phyloP scores from a whole-genome alignment of 805 yeast species.

The Millerozyma acaciae region DNA sequence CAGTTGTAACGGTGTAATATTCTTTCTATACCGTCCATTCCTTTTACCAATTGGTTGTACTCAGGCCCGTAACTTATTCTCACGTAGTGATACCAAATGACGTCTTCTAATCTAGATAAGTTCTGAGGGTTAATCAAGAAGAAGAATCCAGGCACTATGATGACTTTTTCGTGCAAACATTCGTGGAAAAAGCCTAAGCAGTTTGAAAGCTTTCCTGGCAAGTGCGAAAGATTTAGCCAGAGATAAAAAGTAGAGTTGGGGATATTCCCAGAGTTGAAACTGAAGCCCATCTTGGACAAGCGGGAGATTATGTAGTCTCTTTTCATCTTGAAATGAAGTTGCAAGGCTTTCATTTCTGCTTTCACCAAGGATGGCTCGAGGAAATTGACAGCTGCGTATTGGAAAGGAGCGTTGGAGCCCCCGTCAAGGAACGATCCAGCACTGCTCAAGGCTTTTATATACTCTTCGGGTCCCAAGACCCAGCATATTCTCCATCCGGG shows the following conservation, averaged over 20 bases:
- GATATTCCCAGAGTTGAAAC: constrained; percentile 36
- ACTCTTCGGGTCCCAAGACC: constrained; percentile 61
- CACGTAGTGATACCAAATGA: constrained; percentile 56
- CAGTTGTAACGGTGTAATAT: constrained; percentile 43
- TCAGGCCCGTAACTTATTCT: constrained; percentile 62
- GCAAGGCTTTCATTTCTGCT: constrained; percentile 54
- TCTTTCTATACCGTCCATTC: constrained; percentile 59
- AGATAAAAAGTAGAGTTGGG: constrained; percentile 60
- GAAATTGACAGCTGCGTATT: constrained; percentile 54
- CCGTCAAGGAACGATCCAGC: constrained; percentile 62
- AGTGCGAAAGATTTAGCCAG: constrained; percentile 54
- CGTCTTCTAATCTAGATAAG: constrained; percentile 46
- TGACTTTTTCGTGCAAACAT: constrained; percentile 55
- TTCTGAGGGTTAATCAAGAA: constrained; percentile 56
- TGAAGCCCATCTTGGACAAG: constrained; percentile 51
- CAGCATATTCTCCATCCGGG: constrained; percentile 67
- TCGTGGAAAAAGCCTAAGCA: constrained; percentile 63
- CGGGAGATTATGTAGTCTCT: constrained; percentile 52
- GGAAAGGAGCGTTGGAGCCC: constrained; percentile 60
- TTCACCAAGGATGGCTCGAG: constrained; percentile 48
- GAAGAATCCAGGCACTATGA: constrained; percentile 61
- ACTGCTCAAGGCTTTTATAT: constrained; percentile 50
- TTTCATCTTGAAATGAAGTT: constrained; percentile 52
- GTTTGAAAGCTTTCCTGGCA: constrained; percentile 53
- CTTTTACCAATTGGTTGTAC: constrained; percentile 43